Evolutionary conservation across 192 early-diverging fungal species (phyloP).

Genomic region (Podila clonocystis): DNA sequence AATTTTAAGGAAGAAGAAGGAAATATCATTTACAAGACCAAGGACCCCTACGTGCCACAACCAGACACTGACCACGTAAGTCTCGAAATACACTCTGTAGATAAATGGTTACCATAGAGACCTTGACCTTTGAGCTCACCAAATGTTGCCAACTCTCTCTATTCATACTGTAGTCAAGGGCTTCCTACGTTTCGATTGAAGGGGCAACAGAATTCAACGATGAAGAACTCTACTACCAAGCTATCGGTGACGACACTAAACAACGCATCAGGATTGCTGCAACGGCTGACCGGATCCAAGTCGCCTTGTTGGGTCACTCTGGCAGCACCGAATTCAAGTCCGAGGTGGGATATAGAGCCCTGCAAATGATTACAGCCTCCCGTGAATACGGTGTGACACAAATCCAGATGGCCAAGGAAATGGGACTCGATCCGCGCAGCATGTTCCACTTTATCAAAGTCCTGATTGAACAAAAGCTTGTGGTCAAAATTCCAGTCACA

Average conservation of each 20-base stretch:
- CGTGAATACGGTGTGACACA: slow-evolving; percentile 65
- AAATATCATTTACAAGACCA: slow-evolving; percentile 10
- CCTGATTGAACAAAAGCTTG: slow-evolving; percentile 53
- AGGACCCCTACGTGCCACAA: not conserved
- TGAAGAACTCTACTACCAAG: slow-evolving; percentile 9
- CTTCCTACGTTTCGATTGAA: slow-evolving; percentile 6
- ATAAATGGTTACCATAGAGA: no score
- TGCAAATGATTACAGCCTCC: slow-evolving; percentile 55
- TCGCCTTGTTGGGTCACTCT: slow-evolving; percentile 50
- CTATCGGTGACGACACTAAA: slow-evolving; percentile 22
- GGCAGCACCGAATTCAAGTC: slow-evolving; percentile 34
- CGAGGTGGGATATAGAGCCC: slow-evolving; percentile 40
- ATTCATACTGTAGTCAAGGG: not conserved
- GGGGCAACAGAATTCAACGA: slow-evolving; percentile 1
- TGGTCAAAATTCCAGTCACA: slow-evolving; percentile 74
- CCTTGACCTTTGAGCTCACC: not conserved
- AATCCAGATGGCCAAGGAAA: slow-evolving; percentile 62
- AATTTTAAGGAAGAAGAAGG: slow-evolving; percentile 44
- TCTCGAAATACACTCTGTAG: no score
- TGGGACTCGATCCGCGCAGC: slow-evolving; percentile 66
- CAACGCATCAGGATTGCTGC: slow-evolving; percentile 52
- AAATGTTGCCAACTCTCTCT: not conserved
- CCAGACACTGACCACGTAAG: not conserved
- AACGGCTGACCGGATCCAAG: slow-evolving; percentile 24
- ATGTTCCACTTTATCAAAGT: slow-evolving; percentile 72